Evolutionary conservation across 768 basidiomycete species (phyloP).

Genomic region (Multifurca ochricompacta): DNA sequence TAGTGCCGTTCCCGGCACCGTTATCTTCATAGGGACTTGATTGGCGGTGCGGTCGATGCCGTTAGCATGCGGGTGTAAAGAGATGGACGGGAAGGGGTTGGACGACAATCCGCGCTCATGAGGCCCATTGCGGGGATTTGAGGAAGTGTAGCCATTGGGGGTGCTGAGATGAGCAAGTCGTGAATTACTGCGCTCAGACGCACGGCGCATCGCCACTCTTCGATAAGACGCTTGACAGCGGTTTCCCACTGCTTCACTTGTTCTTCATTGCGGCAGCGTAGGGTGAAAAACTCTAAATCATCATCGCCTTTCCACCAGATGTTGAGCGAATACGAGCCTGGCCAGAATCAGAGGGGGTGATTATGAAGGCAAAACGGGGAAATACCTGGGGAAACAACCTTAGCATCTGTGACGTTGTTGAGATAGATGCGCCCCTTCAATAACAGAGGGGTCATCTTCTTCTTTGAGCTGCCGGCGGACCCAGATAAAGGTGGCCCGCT

Average conservation of each 20-base stretch:
- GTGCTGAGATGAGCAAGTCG: constrained; percentile 38
- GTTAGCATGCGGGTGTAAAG: constrained; percentile 22
- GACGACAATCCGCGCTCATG: constrained; percentile 6
- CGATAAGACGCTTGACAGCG: constrained; percentile 81
- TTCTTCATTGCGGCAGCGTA: constrained; percentile 89
- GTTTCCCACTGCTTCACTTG: constrained; percentile 90
- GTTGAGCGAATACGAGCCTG: constrained; percentile 68
- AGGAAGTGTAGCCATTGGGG: constrained; percentile 39
- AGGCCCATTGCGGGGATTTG: constrained; percentile 10
- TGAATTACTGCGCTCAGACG: constrained; percentile 54
- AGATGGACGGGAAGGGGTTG: constrained; percentile 25
- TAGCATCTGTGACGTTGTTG: constrained; percentile 85
- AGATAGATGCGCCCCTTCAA: constrained; percentile 96
- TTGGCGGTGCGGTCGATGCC: constrained; percentile 19
- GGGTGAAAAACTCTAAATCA: constrained; percentile 87
- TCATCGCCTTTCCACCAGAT: constrained; percentile 96
- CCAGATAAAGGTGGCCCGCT: constrained; percentile 42
- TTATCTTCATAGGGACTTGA: constrained; percentile 16
- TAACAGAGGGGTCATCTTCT: constrained; percentile 73
- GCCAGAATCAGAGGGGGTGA: neutral
- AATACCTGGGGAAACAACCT: constrained; percentile 47
- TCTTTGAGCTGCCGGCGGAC: constrained; percentile 50
- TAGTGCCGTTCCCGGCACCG: constrained; percentile 20
- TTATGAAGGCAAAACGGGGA: constrained; percentile 1
- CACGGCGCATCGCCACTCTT: constrained; percentile 64